Base-by-base conservation (phyloP, 108 stramenopile species). In the Mayamaea pseudoterrestris region DNA sequence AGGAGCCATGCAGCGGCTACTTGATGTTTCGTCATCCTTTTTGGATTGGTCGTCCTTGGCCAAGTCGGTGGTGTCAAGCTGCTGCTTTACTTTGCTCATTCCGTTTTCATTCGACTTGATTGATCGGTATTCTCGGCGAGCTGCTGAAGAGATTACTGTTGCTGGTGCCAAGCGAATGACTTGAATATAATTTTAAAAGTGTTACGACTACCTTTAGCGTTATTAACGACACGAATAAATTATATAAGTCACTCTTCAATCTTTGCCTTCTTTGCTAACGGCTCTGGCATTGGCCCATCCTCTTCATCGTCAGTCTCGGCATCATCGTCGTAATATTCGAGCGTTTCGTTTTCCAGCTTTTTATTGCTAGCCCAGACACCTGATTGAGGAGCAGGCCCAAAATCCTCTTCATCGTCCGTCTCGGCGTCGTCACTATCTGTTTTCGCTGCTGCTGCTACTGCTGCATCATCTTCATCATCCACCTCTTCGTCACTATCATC, bases 321-420 rank as follows among this genome's bases (percentile, higher is more conserved):
- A 7, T 68, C 65, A 23, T 55, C 57, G 7, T 41, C 57, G 18
- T 44, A 55, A 37, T 61, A 49, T 16, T 60, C 62, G n/a, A 83
- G 45, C 47, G 71, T 77, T 54, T 87, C 63, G 36, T 51, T 51
- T 46, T 82, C 66, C 0, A 87, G 44, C 49, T 76, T 78, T 51
- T 61, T 56, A 27, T 78, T 80, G 16, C 69, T 78, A 25, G 83
- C 90, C 90, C 83, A 85, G 18, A 84, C 65, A 4, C 80, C 80
- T 13, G 80, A 78, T 6, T 73, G 63, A 4, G 84, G 84, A 13
- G 80, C 57, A 13, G 90, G 85, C 7, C 90, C 90, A 53, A 73
- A 91, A 51, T 91, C 83, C 27, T 90, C 83, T 2, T 64, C 55
- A 45, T 65, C 65, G 48, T 84, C 74, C 0, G 64, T 71, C 23